phyloP scores from a whole-genome alignment of 2,329 filamentous ascomycete genomes.

The Fusarium palustre region DNA sequence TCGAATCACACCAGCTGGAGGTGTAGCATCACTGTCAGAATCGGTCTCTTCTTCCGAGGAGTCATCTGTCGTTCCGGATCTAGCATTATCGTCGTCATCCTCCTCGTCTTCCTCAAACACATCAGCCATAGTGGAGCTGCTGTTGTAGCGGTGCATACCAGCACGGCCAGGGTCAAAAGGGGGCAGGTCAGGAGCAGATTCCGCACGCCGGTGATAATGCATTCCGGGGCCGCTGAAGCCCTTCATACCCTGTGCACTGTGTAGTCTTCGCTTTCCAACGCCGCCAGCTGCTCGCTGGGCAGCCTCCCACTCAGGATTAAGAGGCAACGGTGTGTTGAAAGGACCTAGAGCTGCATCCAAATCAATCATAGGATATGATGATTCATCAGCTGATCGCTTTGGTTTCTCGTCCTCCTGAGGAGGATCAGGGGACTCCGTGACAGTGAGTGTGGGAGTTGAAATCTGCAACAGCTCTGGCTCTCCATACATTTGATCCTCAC shows the following conservation, averaged over 20 bases:
- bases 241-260: conserved; percentile 79
- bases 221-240: conserved; percentile 76
- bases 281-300: conserved; percentile 69
- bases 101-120: conserved; percentile 90
- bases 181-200: conserved; percentile 83
- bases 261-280: conserved; percentile 73
- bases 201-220: conserved; percentile 81
- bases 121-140: conserved; percentile 82
- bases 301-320: conserved; percentile 74
- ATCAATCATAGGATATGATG: conserved; percentile 86
- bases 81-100: conserved; percentile 63
- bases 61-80: conserved; percentile 51
- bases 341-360: conserved; percentile 92
- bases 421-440: conserved; percentile 55
- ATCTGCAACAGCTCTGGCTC: conserved; percentile 44
- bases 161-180: conserved; percentile 74
- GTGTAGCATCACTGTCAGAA: conserved; percentile 56
- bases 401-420: conserved; percentile 49
- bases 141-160: conserved; percentile 71
- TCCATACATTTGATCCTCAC: conserved; percentile 49
- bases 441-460: conserved; percentile 55
- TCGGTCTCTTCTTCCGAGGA: conserved; percentile 62
- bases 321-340: conserved; percentile 81
- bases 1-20: conserved; percentile 46
- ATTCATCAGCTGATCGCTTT: conserved; percentile 67